These are phyloP conservation scores for Centaurea solstitialis DNA, from an alignment of 129 eudicot species.

Conservation along the genomic window DNA sequence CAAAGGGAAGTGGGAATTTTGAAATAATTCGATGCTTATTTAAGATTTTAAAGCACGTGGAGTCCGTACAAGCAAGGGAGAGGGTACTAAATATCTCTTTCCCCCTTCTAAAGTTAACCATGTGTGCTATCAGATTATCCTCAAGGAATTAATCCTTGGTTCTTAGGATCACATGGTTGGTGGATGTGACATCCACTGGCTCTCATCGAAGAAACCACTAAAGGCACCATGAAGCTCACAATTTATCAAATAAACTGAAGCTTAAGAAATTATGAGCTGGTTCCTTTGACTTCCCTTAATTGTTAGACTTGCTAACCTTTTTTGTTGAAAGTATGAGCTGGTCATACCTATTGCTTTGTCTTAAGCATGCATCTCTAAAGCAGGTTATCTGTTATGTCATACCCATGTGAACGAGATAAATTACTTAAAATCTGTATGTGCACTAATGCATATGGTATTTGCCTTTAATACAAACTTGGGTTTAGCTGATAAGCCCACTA, in stretches of 20 bases:
- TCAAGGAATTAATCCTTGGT: background rate
- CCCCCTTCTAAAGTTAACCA: background rate
- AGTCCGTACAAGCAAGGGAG: constrained; percentile 14
- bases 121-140: background rate
- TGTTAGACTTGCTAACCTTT: background rate
- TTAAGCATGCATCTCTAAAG: background rate
- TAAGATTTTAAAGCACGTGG: constrained; percentile 12
- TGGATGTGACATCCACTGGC: background rate
- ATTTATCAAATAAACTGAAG: background rate
- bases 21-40: constrained; percentile 16
- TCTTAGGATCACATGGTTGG: background rate
- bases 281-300: background rate
- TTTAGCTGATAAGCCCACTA: background rate
- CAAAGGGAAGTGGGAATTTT: constrained; percentile 2
- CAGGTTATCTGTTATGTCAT: background rate
- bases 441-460: background rate
- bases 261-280: background rate
- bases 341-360: background rate
- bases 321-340: background rate
- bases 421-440: background rate
- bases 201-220: background rate
- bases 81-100: background rate
- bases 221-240: background rate
- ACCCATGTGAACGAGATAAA: background rate
- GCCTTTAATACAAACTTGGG: background rate